Conservation (phyloP, 2,329 filamentous ascomycete species). For the Monosporascus sp. region DNA sequence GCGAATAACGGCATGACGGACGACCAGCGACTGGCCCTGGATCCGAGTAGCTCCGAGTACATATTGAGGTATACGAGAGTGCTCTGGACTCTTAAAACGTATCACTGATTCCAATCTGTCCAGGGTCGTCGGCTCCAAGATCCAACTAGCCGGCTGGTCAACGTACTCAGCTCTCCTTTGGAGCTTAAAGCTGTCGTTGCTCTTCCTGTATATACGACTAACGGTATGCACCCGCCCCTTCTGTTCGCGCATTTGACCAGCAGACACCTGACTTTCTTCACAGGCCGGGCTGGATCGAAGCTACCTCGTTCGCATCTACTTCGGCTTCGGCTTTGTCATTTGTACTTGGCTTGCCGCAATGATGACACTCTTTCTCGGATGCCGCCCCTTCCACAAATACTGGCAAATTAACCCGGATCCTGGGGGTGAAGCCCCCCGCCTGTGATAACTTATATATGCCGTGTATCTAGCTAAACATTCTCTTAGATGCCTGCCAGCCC, state of each 20-base stretch:
- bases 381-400: constrained; percentile 41
- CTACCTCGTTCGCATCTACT: constrained; percentile 38
- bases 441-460: constrained; percentile 13
- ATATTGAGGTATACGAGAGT: constrained; percentile 18
- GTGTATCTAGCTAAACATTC: neutral
- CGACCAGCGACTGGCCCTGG: constrained; percentile 37
- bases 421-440: constrained; percentile 30
- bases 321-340: constrained; percentile 41
- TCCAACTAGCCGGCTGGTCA: constrained; percentile 49
- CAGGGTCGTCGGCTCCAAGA: constrained; percentile 46
- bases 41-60: constrained; percentile 37
- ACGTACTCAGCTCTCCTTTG: constrained; percentile 47
- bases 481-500: constrained; percentile 38
- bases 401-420: constrained; percentile 52
- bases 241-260: neutral
- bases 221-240: constrained; percentile 24
- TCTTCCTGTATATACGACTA: constrained; percentile 48
- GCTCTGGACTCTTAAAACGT: neutral
- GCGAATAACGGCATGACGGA: constrained; percentile 52
- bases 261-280: constrained; percentile 1
- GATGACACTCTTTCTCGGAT: constrained; percentile 37
- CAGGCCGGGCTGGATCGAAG: constrained; percentile 33
- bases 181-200: constrained; percentile 48
- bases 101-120: neutral
- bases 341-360: constrained; percentile 41